Percentiles rank a stretch among this genome's conserved stretches.
Evolutionary conservation across 495 filamentous ascomycete species (phyloP).

Genomic region (Melanomma pulvis-pyrius): DNA sequence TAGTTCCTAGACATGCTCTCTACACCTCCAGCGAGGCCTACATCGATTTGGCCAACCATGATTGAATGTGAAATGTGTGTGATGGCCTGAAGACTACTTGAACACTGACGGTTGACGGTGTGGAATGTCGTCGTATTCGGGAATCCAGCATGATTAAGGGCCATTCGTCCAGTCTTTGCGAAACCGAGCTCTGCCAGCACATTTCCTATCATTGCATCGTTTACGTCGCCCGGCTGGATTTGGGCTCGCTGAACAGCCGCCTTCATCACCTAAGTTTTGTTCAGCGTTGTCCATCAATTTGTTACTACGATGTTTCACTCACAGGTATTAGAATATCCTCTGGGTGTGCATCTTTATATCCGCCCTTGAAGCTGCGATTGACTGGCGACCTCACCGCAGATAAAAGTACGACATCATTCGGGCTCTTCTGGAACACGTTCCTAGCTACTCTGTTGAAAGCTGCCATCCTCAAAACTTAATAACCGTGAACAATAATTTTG

Average conservation of each 20-base stretch:
- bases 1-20: slow-evolving; percentile 39
- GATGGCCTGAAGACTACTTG: slow-evolving; percentile 66
- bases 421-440: slow-evolving; percentile 32
- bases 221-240: slow-evolving; percentile 29
- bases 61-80: slow-evolving; percentile 68
- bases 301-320: not conserved
- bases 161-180: slow-evolving; percentile 59
- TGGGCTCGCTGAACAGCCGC: slow-evolving; percentile 30
- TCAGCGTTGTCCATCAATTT: slow-evolving; percentile 4
- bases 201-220: slow-evolving; percentile 39
- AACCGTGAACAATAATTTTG: not conserved
- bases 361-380: slow-evolving; percentile 36
- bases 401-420: slow-evolving; percentile 39
- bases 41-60: slow-evolving; percentile 63
- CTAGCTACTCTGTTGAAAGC: slow-evolving; percentile 31
- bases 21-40: slow-evolving; percentile 79
- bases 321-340: slow-evolving; percentile 36
- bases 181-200: slow-evolving; percentile 37
- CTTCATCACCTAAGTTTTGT: slow-evolving; percentile 25
- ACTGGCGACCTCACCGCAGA: slow-evolving; percentile 37
- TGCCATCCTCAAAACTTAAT: slow-evolving; percentile 22
- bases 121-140: slow-evolving; percentile 68
- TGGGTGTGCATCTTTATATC: slow-evolving; percentile 38
- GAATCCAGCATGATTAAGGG: slow-evolving; percentile 76
- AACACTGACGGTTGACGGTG: slow-evolving; percentile 79